A percentile compares a stretch with the other conserved stretches of the same genome.
These are phyloP conservation scores for Quercus parvula DNA, from an alignment of 306 rosid species.

Conservation along the genomic window DNA sequence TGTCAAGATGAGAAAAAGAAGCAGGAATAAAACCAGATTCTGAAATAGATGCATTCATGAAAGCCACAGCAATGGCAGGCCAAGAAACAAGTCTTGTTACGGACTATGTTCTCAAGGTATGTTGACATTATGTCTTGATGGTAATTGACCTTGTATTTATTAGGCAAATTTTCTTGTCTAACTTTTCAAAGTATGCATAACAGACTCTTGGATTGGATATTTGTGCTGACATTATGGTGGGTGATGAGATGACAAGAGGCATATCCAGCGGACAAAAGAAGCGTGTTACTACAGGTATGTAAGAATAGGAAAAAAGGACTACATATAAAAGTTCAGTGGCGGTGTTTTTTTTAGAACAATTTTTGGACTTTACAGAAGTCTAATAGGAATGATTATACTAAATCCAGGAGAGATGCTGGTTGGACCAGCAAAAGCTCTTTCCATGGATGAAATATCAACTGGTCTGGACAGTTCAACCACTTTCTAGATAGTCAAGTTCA, in stretches of 20 bases:
- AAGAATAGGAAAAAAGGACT: background rate
- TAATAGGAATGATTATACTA: background rate
- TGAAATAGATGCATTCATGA: slow-evolving; percentile 78
- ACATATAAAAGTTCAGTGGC: background rate
- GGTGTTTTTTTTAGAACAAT: background rate
- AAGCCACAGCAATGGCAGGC: slow-evolving; percentile 66
- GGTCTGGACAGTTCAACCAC: slow-evolving; percentile 82
- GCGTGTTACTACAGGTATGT: slow-evolving; percentile 76
- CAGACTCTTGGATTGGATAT: slow-evolving; percentile 89
- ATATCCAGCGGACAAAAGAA: slow-evolving; percentile 93
- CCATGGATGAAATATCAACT: slow-evolving; percentile 79
- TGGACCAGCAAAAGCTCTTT: slow-evolving; percentile 70
- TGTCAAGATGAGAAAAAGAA: slow-evolving; percentile 58
- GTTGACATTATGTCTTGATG: slow-evolving; percentile 9
- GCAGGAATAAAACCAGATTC: slow-evolving; percentile 65
- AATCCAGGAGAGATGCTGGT: slow-evolving; percentile 73
- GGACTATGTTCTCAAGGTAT: slow-evolving; percentile 82
- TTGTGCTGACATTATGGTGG: slow-evolving; percentile 80
- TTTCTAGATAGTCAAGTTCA: slow-evolving; percentile 58
- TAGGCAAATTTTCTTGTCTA: slow-evolving; percentile 13
- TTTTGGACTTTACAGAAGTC: background rate
- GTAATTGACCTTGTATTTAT: background rate
- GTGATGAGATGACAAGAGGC: slow-evolving; percentile 92
- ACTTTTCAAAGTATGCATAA: slow-evolving; percentile 19
- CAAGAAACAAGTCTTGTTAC: slow-evolving; percentile 66